Evolutionary conservation across 768 basidiomycete genomes (phyloP), one percentile per base, ranked within the genome.

Genomic region (Hortiboletus campestris): DNA sequence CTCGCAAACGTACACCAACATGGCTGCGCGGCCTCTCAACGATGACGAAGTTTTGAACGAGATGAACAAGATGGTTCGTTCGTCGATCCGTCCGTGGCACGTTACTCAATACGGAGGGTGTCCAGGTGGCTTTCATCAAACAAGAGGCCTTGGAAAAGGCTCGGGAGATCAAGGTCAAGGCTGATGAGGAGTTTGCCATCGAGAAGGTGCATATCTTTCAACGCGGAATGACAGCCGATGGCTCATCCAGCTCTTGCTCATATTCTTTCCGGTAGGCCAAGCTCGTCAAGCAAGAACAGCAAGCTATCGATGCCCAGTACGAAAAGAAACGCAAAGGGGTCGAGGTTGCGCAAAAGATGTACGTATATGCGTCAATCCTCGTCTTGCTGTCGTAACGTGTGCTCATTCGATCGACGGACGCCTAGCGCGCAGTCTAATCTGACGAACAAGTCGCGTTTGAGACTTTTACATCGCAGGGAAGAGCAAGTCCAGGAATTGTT

Each of bases 111-210:
- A 29, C 52, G 7, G 32, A 38, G 35, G 13, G 43, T 31, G 16
- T 59, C 32, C 70, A 96, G 95, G 92, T 96, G 45, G 88, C 93
- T 50, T 98, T 98, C 80, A 98, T 98, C 82, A 96, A 92, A 75
- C 97, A 98, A 69, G 97, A 99, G 74, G 96, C 96, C 5, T 73
- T 91, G 61, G 96, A 99, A 78, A 99, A 99, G 76, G 95, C 94
- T 1, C 80, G 97, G 9, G 97, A 99, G 75, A 94, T 99, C 58
- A 88, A 83, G 60, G 93, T 98, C 57, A 99, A 99, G 73, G 96
- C 97, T 0, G 94, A 99, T 59, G 95, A 98, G 72, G 96, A 99
- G 76, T 98, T 98, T 69, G 90, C 96, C 19, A 98, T 99, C 62
- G 97, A 99, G 73, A 99, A 99, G 84, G 95, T 86, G 28, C 46